Base-by-base conservation (phyloP, 345 rosid genomes). In the Arabidopsis suecica region DNA sequence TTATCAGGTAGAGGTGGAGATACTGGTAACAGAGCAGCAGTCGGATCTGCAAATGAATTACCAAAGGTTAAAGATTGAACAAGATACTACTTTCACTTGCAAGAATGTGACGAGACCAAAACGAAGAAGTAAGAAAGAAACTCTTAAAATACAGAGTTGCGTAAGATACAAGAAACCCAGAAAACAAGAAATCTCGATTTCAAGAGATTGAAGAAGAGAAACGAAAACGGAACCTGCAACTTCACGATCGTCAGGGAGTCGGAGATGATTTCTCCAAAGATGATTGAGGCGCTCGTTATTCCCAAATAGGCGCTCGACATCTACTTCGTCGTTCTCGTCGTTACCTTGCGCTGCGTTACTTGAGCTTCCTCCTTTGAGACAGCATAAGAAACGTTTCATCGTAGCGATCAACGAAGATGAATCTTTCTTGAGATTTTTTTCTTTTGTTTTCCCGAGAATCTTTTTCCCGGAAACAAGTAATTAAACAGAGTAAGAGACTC, bases 161-260 rank as follows among this genome's bases (percentile, higher is more conserved):
- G 28, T 44, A 32, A 44, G 45, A 2, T 20, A 34, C 70, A 34
- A 49, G 42, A 30, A 45, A 64, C 25, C 55, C 5, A 45, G 40
- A 64, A 28, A 32, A 44, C n/a, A 12, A 12, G 45, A 74, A 7
- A 20, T 9, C 53, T 42, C 23, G 63, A 42, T 13, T 57, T 18
- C 25, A 1, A 47, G 34, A 16, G 44, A 16, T 13, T 28, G 12
- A 36, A 5, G 16, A 14, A 28, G 11, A 63, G 55, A 73, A 63
- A 53, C 68, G 11, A 54, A 54, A n/a, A 11, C 8, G 53, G 49
- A 75, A 75, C 79, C 68, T 75, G 5, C 59, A 59, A 9, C 10
- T 47, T 6, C 2, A 34, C 11, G 65, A 73, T 34, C 49, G 10
- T 34, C 32, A 16, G 65, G 50, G n/a, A 47, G 3, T 28, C 2